phyloP scores from a whole-genome alignment of 306 rosid genomes.

The Malus asiatica region DNA sequence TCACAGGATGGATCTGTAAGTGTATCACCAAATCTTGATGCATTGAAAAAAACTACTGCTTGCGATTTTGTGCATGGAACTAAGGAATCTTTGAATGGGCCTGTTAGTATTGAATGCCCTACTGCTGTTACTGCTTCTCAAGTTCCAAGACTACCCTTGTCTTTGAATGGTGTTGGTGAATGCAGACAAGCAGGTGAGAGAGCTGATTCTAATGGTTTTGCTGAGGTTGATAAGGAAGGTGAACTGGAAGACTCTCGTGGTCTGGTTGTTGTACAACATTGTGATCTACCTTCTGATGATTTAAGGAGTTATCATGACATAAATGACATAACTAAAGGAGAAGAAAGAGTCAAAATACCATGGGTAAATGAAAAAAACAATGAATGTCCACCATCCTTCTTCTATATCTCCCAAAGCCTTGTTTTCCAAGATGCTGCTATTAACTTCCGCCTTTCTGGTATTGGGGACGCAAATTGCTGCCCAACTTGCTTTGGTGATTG shows the following conservation, averaged over 20 bases:
- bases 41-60: slow-evolving; percentile 30
- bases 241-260: slow-evolving; percentile 20
- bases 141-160: slow-evolving; percentile 8
- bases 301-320: slow-evolving; percentile 32
- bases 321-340: slow-evolving; percentile 73
- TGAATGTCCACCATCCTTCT: slow-evolving; percentile 52
- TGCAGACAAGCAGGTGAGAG: slow-evolving; percentile 17
- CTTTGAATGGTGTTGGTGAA: slow-evolving; percentile 24
- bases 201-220: slow-evolving; percentile 20
- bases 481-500: slow-evolving; percentile 78
- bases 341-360: slow-evolving; percentile 60
- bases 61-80: slow-evolving; percentile 28
- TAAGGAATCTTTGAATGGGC: slow-evolving; percentile 34
- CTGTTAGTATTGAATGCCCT: slow-evolving; percentile 19
- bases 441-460: slow-evolving; percentile 49
- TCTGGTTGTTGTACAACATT: slow-evolving; percentile 36
- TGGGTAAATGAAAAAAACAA: slow-evolving; percentile 53
- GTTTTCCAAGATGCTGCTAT: slow-evolving; percentile 57
- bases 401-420: slow-evolving; percentile 50
- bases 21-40: slow-evolving; percentile 30
- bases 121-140: slow-evolving; percentile 23
- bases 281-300: slow-evolving; percentile 33
- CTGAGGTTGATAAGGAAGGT: slow-evolving; percentile 24
- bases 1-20: slow-evolving; percentile 51
- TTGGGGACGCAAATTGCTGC: slow-evolving; percentile 63